Percentiles rank a stretch among this genome's conserved stretches.
phyloP scores from a whole-genome alignment of 1,139 yeast genomes.

The Arxiozyma slooffiae region DNA sequence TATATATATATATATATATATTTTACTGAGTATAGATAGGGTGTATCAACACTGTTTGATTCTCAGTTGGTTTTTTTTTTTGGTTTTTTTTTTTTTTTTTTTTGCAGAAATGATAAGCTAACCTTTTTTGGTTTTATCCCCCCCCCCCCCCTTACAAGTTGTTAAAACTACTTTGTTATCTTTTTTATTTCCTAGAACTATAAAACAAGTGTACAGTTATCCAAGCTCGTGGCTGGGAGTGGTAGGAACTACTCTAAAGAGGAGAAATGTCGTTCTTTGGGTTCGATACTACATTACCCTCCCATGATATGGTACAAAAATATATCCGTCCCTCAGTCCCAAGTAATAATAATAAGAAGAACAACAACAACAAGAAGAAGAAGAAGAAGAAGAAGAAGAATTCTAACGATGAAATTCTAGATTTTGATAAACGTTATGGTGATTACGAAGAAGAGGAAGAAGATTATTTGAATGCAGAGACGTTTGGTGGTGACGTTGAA shows the following conservation, averaged over 20 bases:
- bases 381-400: too few relatives aligned
- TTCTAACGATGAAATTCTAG: conserved; percentile 36
- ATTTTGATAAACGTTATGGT: conserved; percentile 75
- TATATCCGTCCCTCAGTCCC: background rate
- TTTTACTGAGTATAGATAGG: too few relatives aligned
- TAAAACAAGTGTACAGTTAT: background rate
- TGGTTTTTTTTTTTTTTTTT: too few relatives aligned
- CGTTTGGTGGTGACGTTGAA: conserved; percentile 60
- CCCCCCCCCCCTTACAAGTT: too few relatives aligned
- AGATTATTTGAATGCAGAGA: conserved; percentile 78
- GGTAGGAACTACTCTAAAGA: background rate
- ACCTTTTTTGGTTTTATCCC: too few relatives aligned
- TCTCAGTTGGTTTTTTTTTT: too few relatives aligned
- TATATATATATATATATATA: too few relatives aligned
- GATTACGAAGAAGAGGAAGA: conserved; percentile 58
- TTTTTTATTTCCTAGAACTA: background rate
- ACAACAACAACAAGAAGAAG: too few relatives aligned
- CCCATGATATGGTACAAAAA: conserved; percentile 6
- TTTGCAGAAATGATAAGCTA: too few relatives aligned
- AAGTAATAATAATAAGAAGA: conserved; percentile 9
- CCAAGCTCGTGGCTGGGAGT: background rate
- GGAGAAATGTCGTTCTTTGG: conserved; percentile 29
- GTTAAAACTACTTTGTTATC: background rate
- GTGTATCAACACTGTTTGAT: too few relatives aligned
- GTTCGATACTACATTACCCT: conserved; percentile 21